phyloP scores from a whole-genome alignment of 2,329 filamentous ascomycete species.

The Ophiocordyceps polyrhachis-furcata region DNA sequence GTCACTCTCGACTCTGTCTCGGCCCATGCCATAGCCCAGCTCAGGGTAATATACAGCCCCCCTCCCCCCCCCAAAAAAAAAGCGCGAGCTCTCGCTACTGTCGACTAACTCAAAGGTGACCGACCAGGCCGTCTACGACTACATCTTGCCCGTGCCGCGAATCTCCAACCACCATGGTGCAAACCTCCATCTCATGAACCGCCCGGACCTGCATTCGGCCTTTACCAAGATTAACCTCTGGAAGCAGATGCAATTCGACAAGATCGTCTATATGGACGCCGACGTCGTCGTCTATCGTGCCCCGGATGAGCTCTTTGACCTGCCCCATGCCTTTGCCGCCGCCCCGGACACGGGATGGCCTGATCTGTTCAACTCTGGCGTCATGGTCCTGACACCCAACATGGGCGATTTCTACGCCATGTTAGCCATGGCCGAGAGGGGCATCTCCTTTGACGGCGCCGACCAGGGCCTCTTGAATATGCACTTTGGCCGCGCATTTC shows the following conservation, averaged over 20 bases:
- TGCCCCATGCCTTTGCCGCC: slow-evolving; percentile 41
- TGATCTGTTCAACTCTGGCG: slow-evolving; percentile 92
- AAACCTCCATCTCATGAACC: slow-evolving; percentile 84
- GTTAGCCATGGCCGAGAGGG: slow-evolving; percentile 62
- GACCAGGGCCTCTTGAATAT: slow-evolving; percentile 93
- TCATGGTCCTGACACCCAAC: slow-evolving; percentile 81
- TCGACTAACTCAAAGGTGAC: neutral
- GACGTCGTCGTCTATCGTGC: slow-evolving; percentile 83
- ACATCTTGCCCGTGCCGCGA: slow-evolving; percentile 66
- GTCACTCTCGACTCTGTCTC: slow-evolving; percentile 68
- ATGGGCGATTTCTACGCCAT: slow-evolving; percentile 77
- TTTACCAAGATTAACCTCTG: slow-evolving; percentile 96
- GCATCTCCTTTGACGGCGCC: slow-evolving; percentile 89
- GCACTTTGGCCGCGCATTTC: slow-evolving; percentile 69
- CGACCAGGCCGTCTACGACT: slow-evolving; percentile 61
- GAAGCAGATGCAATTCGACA: slow-evolving; percentile 76
- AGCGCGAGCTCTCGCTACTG: neutral
- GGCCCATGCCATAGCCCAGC: slow-evolving; percentile 53
- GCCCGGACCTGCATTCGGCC: slow-evolving; percentile 72
- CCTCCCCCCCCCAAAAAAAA: neutral
- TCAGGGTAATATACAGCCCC: slow-evolving; percentile 42
- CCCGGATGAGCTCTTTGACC: slow-evolving; percentile 77
- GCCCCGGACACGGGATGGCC: slow-evolving; percentile 96
- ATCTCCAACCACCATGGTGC: slow-evolving; percentile 59
- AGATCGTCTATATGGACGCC: slow-evolving; percentile 87